Base-by-base conservation (phyloP, 352 stramenopile species). In the Phytophthora pluvialis region DNA sequence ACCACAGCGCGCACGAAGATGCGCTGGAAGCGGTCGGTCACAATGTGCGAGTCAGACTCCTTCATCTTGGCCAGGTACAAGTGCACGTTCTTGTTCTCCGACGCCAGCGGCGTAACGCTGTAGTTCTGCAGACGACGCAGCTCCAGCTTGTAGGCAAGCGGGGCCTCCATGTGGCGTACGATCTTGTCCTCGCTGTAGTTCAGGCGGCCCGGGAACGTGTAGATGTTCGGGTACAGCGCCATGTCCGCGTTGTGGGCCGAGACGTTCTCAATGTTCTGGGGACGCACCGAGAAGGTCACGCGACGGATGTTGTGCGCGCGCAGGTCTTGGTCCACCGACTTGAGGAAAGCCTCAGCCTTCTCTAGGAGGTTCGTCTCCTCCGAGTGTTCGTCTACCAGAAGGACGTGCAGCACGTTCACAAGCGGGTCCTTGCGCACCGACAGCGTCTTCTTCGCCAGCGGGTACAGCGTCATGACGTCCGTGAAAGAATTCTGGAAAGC, bases 81-180 rank as follows among this genome's bases (percentile, higher is more conserved):
- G 75, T 99, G 98, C 51, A 99, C 95, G 70, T 99, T 98, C 66
- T 98, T 98, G 70, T 98, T 94, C 52, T 95, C 86, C 5, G 89
- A 94, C 26, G 89, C 86, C n/a, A 99, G 78, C 31, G 97, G 91
- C 39, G 76, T 86, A 0, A 99, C 93, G 62, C 82, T 97, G 83
- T 99, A 99, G 81, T 99, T 99, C 47, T 94, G 82, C 12, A 99
- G 80, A 53, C 98, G 92, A 57, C 88, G 82, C 71, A 99, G 86
- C 67, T 99, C 98, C n/a, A 99, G 89, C 81, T 99, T 98, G 81
- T 99, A 99, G 4, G 97, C 97, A 16, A 98, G 83, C 25, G 96
- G 96, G 5, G 98, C 97, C 74, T 99, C 98, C 65, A 99, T 99
- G 83, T 99, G 88, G 36, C 98, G 89, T 70, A 99, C 98, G 33